Evolutionary conservation across 768 basidiomycete species (phyloP).

Genomic region (Favolaschia claudopus): DNA sequence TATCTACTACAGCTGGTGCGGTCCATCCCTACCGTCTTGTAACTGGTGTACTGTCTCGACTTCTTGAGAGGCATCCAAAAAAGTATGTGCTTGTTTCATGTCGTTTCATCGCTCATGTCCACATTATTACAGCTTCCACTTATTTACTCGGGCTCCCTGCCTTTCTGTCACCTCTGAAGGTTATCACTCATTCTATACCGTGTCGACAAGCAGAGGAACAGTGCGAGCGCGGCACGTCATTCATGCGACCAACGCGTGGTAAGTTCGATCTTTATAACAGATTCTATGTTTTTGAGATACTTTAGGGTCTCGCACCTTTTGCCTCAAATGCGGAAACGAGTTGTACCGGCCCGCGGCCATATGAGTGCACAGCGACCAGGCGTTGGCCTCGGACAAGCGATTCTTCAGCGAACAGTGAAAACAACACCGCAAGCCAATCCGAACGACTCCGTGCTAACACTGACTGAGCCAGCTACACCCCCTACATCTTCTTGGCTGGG

Average conservation of each 20-base stretch:
- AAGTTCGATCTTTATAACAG: no score
- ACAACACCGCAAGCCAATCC: not conserved
- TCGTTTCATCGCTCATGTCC: not conserved
- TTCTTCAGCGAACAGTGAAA: not conserved
- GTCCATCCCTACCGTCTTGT: slow-evolving; percentile 60
- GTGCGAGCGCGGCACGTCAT: slow-evolving; percentile 57
- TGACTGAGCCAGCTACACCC: not conserved
- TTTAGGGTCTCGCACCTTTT: slow-evolving; percentile 64
- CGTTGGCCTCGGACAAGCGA: slow-evolving; percentile 10
- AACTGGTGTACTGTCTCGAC: slow-evolving; percentile 49
- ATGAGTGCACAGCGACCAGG: slow-evolving; percentile 65
- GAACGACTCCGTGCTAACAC: slow-evolving; percentile 7
- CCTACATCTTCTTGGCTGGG: slow-evolving; percentile 30
- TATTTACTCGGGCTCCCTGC: slow-evolving; percentile 56
- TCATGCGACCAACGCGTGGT: slow-evolving; percentile 76
- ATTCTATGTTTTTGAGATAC: no score
- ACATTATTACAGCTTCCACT: slow-evolving; percentile 41
- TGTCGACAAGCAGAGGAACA: slow-evolving; percentile 56
- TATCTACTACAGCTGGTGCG: slow-evolving; percentile 51
- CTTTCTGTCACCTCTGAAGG: slow-evolving; percentile 42
- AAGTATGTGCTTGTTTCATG: not conserved
- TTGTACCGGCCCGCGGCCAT: slow-evolving; percentile 52
- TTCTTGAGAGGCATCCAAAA: slow-evolving; percentile 45
- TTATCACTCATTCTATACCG: slow-evolving; percentile 41
- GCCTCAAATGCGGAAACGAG: slow-evolving; percentile 50